A percentile compares a stretch with the other conserved stretches of the same genome.
These are phyloP conservation scores for Middelhovenomyces tepae DNA, from an alignment of 805 yeast genomes.

Conservation along the genomic window DNA sequence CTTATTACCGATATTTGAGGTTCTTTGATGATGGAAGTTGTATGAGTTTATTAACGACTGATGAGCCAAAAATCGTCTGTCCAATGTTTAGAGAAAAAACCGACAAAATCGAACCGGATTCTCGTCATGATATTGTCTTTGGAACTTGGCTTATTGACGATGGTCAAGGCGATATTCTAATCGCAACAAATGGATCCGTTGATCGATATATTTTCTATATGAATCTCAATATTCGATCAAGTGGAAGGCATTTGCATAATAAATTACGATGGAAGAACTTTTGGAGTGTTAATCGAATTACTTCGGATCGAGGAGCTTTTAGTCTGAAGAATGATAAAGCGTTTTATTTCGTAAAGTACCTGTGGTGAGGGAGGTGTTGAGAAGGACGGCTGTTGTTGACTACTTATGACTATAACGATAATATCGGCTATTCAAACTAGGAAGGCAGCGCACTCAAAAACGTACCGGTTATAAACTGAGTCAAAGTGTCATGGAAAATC, in stretches of 20 bases:
- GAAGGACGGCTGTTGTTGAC: too few relatives aligned
- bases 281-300: slow-evolving; percentile 46
- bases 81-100: slow-evolving; percentile 34
- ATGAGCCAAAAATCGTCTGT: slow-evolving; percentile 63
- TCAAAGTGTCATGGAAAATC: too few relatives aligned
- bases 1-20: slow-evolving; percentile 79
- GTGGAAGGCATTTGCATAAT: slow-evolving; percentile 58
- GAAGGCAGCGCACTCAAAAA: too few relatives aligned
- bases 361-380: too few relatives aligned
- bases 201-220: slow-evolving; percentile 56
- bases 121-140: slow-evolving; percentile 28
- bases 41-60: slow-evolving; percentile 56
- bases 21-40: slow-evolving; percentile 75
- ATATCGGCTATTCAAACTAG: too few relatives aligned
- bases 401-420: too few relatives aligned
- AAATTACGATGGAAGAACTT: slow-evolving; percentile 65
- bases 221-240: slow-evolving; percentile 46
- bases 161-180: slow-evolving; percentile 41
- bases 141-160: slow-evolving; percentile 51
- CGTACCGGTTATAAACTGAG: too few relatives aligned
- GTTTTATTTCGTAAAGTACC: slow-evolving; percentile 57
- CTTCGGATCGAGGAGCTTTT: slow-evolving; percentile 46
- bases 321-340: slow-evolving; percentile 65
- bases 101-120: neutral
- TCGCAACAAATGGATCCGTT: slow-evolving; percentile 49